Base-by-base conservation (phyloP, 805 yeast species). In the Saturnispora serradocipensis region DNA sequence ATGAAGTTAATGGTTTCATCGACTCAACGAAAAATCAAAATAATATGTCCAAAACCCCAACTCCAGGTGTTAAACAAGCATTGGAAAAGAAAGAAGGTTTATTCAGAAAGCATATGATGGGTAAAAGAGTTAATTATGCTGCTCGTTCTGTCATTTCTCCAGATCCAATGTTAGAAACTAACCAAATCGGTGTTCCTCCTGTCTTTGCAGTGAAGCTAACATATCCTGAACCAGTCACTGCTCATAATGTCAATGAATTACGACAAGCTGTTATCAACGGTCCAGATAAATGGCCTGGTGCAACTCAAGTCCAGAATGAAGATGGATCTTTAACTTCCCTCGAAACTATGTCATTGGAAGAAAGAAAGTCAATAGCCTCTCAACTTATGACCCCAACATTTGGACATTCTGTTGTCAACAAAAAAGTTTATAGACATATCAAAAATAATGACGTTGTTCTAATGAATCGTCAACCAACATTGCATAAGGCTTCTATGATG, bases 401-500 rank as follows among this genome's bases (percentile, higher is more conserved):
- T 53, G 81, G 77, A 39, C 68, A 78, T n/a, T 67, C 78, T 9
- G 84, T 81, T 45, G 73, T 87, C 55, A 88, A 88, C 74, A 93
- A 93, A 66, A 93, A 93, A 71, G 99, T 93, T 40, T 85, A 75
- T 69, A 82, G 99, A 66, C 99, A 93, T 67, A 88, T 93, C 66
- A 84, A 85, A 56, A 91, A 95, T 72, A 84, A 88, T 58, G 99
- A 95, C 70, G 90, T 93, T 54, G 98, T 95, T 47, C 69, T 95
- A 40, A 93, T 95, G 98, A 93, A 93, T 73, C 90, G 99, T 75
- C 99, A 93, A 74, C 99, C 99, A 46, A 91, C 99, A 15, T 77
- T 93, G 67, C 99, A 93, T 74, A 93, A 93, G 72, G 99, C 99
- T 45, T 95, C 99, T 28, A 93, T 93, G 97, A 93, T 93, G 99